These are phyloP conservation scores for Magnolia kwangsiensis DNA, from an alignment of 164 flowering plant genomes.

Conservation along the genomic window DNA sequence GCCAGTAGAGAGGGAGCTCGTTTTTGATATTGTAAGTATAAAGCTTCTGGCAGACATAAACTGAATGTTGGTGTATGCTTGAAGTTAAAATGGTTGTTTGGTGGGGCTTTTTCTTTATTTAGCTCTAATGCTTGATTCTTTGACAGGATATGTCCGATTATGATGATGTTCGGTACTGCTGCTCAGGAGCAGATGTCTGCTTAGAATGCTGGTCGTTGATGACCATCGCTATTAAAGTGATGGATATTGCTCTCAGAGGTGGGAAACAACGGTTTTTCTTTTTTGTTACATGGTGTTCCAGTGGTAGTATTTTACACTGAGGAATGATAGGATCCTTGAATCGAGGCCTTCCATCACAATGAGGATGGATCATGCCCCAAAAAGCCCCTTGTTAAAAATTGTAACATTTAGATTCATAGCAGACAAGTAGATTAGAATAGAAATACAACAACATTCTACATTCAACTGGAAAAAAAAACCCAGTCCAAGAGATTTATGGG, in stretches of 20 bases:
- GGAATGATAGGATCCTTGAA: too few relatives aligned
- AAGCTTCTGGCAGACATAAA: background rate
- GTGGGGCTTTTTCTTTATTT: background rate
- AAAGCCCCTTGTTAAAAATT: too few relatives aligned
- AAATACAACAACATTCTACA: too few relatives aligned
- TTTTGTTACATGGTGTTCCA: background rate
- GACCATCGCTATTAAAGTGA: slow-evolving; percentile 92
- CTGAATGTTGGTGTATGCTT: background rate
- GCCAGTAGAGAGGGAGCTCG: slow-evolving; percentile 90
- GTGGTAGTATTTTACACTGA: too few relatives aligned
- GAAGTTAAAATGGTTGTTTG: background rate
- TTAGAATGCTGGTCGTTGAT: slow-evolving; percentile 93
- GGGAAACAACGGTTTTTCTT: slow-evolving; percentile 1
- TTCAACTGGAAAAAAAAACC: too few relatives aligned
- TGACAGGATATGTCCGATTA: slow-evolving; percentile 93
- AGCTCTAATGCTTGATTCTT: slow-evolving; percentile 1
- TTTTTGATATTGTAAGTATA: slow-evolving; percentile 89
- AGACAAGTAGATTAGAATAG: too few relatives aligned
- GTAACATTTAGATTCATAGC: too few relatives aligned
- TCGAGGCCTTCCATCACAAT: too few relatives aligned
- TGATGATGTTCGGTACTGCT: slow-evolving; percentile 96
- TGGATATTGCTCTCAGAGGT: slow-evolving; percentile 95
- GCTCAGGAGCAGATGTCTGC: slow-evolving; percentile 97
- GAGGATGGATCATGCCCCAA: too few relatives aligned
- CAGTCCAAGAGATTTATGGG: too few relatives aligned